Conservation (phyloP, 495 filamentous ascomycete species). For the Penicillium coprophilum region DNA sequence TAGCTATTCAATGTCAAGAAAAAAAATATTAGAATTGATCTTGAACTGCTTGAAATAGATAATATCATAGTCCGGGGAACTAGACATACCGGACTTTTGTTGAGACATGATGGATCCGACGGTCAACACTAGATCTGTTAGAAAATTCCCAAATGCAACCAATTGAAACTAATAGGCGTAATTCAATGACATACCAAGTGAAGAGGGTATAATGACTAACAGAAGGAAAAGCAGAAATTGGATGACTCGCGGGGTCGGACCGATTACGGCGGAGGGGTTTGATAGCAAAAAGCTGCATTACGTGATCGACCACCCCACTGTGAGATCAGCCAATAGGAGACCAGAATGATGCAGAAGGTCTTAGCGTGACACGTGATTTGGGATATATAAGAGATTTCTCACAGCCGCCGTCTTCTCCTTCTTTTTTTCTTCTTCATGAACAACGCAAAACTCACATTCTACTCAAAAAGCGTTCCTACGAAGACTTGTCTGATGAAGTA, state of each 20-base stretch:
- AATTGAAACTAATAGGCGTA: slow-evolving; percentile 14
- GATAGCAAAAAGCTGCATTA: slow-evolving; percentile 9
- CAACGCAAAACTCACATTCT: slow-evolving; percentile 69
- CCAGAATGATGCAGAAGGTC: not conserved
- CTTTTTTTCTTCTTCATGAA: slow-evolving; percentile 56
- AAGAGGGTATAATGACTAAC: slow-evolving; percentile 17
- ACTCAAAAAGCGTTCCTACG: slow-evolving; percentile 62
- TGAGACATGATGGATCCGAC: slow-evolving; percentile 41
- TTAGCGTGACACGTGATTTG: slow-evolving; percentile 20
- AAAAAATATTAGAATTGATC: slow-evolving; percentile 17
- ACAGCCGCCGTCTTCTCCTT: slow-evolving; percentile 23
- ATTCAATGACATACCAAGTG: slow-evolving; percentile 16
- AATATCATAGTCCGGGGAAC: slow-evolving; percentile 26
- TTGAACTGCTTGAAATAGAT: slow-evolving; percentile 16
- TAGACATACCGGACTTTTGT: slow-evolving; percentile 44
- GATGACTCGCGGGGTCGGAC: slow-evolving; percentile 28
- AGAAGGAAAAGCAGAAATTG: slow-evolving; percentile 24
- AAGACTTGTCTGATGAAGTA: slow-evolving; percentile 59
- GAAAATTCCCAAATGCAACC: slow-evolving; percentile 1
- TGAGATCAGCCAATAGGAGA: slow-evolving; percentile 2
- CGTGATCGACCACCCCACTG: slow-evolving; percentile 2
- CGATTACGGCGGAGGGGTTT: slow-evolving; percentile 25
- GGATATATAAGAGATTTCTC: slow-evolving; percentile 21
- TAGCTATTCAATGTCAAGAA: slow-evolving; percentile 57
- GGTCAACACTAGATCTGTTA: slow-evolving; percentile 26